phyloP scores from a whole-genome alignment of 257 asterid genomes.

The Capsicum rhomboideum region DNA sequence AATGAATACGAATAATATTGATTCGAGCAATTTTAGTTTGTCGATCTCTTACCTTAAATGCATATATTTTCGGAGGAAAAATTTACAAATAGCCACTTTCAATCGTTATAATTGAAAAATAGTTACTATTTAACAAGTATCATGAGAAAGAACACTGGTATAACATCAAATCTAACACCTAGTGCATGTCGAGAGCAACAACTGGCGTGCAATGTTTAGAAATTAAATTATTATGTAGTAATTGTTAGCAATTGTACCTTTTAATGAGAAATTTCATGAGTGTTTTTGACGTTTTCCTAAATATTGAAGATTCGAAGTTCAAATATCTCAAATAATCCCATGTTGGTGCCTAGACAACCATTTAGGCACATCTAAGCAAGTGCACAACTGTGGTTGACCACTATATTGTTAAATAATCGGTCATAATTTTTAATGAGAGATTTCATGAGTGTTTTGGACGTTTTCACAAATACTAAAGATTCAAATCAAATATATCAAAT shows the following conservation, averaged over 20 bases:
- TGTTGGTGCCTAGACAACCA: not conserved
- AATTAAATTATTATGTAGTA: no score
- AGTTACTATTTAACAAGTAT: no score
- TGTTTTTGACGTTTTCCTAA: not conserved
- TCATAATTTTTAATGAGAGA: not conserved
- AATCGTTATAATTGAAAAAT: no score
- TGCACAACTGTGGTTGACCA: not conserved
- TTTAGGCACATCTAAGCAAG: not conserved
- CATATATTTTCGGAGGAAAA: no score
- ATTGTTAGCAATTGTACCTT: not conserved
- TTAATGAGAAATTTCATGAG: not conserved
- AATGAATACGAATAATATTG: no score
- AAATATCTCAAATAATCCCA: not conserved
- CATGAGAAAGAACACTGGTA: no score
- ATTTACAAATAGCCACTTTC: no score
- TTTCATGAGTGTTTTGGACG: not conserved
- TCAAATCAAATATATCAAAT: not conserved
- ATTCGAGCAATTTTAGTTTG: no score
- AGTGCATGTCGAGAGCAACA: no score
- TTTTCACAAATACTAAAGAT: not conserved
- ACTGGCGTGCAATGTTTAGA: no score
- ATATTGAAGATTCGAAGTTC: not conserved
- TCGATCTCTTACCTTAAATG: no score
- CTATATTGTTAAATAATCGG: not conserved
- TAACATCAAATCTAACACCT: no score